Conservation (phyloP, 148 eudicot species). For the Cornus kousa region DNA sequence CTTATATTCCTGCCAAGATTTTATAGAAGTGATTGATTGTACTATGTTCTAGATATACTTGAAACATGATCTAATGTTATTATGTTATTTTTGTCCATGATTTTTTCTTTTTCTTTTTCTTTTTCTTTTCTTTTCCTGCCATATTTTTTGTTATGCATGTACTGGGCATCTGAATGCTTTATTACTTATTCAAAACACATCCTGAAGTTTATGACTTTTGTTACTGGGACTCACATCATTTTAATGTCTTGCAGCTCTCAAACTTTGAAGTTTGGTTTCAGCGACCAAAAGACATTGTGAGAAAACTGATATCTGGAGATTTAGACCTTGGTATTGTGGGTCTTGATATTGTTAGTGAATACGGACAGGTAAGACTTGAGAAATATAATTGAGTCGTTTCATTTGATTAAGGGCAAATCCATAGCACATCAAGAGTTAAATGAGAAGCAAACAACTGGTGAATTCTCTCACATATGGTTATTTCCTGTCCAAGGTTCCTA, state of each 20-base stretch:
- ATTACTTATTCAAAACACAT: not conserved
- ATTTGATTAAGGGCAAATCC: not conserved
- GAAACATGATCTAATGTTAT: not conserved
- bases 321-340: conserved; percentile 96
- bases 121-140: not conserved
- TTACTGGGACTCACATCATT: not conserved
- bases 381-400: not conserved
- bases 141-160: not conserved
- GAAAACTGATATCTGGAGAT: conserved; percentile 94
- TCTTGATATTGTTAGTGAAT: conserved; percentile 76
- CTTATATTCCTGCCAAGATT: not conserved
- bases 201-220: not conserved
- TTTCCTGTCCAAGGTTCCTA: not conserved
- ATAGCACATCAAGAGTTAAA: not conserved
- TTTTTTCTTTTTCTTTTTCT: not conserved
- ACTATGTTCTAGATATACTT: not conserved
- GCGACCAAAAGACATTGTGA: conserved; percentile 86
- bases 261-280: conserved; percentile 96
- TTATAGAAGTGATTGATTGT: not conserved
- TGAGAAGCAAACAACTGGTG: conserved; percentile 6
- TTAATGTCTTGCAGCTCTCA: conserved; percentile 51
- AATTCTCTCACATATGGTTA: not conserved
- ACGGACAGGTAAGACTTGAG: conserved; percentile 62
- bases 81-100: not conserved
- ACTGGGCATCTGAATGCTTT: not conserved